Evolutionary conservation across 352 stramenopile species (phyloP), one percentile per base, ranked within the genome.

Genomic region (Globisporangium alternatum): DNA sequence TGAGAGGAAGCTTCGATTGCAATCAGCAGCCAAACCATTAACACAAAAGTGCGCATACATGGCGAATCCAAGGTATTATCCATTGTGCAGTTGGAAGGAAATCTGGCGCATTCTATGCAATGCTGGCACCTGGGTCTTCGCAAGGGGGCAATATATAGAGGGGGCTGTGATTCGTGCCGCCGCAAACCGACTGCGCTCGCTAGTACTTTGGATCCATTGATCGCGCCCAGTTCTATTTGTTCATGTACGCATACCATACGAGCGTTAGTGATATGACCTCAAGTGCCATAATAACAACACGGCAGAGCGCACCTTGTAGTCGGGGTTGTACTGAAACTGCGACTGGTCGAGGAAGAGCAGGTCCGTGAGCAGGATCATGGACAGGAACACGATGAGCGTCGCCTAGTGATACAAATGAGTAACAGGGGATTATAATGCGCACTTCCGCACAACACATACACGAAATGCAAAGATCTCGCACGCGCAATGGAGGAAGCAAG

Each of bases 291-390:
- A 12, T 41, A 17, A 5, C 44, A 21, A 19, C 51, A 28, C 7
- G 17, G 15, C 13, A 2, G n/a, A 30, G n/a, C 30, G 53, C 55
- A 93, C 84, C 79, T 93, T 93, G 76, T 93, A 93, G 72, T 93
- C 81, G 7, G 85, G 82, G 47, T 93, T 88, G 73, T 83, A 93
- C 61, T 90, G 82, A 68, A 93, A 93, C 68, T 93, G 78, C 58
- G 70, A 70, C 48, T 70, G 61, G 48, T 91, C 81, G 30, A 93
- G 75, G 71, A 93, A 93, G 33, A 91, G 62, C 52, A 93, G 57
- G 56, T 93, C 85, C 45, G 75, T 76, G 58, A 93, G 59, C 55
- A 93, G 71, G 56, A 91, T 72, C 76, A 91, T 84, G 49, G 66
- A 67, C 44, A 91, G 66, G 75, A 91, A 93, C 25, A 93, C 79